Evolutionary conservation across 164 flowering plant species (phyloP).

Genomic region (Sextonia rubra): DNA sequence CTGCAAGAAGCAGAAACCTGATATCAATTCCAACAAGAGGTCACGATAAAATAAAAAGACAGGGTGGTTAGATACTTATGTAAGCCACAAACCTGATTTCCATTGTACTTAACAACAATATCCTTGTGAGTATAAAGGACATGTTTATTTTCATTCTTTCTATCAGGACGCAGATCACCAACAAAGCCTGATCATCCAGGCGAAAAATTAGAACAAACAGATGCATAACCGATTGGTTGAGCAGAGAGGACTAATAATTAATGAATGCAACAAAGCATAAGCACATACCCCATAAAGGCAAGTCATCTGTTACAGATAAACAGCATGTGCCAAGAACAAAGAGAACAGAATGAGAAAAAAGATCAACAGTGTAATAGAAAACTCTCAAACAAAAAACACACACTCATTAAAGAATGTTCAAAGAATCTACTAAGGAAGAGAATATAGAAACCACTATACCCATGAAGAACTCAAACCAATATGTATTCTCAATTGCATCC

Average conservation of each 20-base stretch:
- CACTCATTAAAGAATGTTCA: not conserved
- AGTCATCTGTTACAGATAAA: slow-evolving; percentile 59
- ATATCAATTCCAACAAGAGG: not conserved
- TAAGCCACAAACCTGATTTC: slow-evolving; percentile 65
- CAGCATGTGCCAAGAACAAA: slow-evolving; percentile 16
- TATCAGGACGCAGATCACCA: slow-evolving; percentile 81
- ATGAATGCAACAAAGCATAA: not conserved
- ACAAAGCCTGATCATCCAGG: slow-evolving; percentile 58
- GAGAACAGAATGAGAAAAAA: slow-evolving; percentile 8
- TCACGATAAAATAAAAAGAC: not conserved
- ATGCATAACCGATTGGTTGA: not conserved
- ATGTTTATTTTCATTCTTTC: slow-evolving; percentile 65
- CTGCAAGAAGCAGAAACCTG: slow-evolving; percentile 36
- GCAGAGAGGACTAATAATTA: not conserved
- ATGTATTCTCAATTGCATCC: slow-evolving; percentile 87
- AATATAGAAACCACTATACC: slow-evolving; percentile 43
- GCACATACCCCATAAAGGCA: slow-evolving; percentile 93
- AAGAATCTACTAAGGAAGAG: slow-evolving; percentile 2
- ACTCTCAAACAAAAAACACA: not conserved
- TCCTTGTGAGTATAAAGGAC: slow-evolving; percentile 77
- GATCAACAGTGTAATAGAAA: not conserved
- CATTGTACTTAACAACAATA: slow-evolving; percentile 62
- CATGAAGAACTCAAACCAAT: slow-evolving; percentile 98
- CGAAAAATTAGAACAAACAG: not conserved
- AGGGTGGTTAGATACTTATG: not conserved